Evolutionary conservation across 2,329 filamentous ascomycete genomes (phyloP).

Genomic region (Scortechinia acanthostroma): DNA sequence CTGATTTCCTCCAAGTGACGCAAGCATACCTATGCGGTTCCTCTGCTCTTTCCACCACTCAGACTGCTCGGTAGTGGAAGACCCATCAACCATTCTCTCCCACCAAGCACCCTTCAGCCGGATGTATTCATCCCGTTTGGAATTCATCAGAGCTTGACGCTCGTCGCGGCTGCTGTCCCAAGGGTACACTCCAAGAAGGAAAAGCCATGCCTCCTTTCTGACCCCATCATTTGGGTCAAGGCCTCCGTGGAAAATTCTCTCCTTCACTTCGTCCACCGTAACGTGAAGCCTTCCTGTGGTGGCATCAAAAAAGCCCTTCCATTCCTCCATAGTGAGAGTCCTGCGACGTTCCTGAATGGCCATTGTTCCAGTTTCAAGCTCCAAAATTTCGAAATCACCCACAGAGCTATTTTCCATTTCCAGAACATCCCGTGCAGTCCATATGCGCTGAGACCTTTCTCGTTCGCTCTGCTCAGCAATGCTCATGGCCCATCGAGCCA

Average conservation of each 20-base stretch:
- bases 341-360: conserved; percentile 72
- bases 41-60: conserved; percentile 98
- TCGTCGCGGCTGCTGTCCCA: conserved; percentile 90
- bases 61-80: conserved; percentile 71
- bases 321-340: conserved; percentile 74
- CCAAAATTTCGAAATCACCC: conserved; percentile 89
- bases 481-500: conserved; percentile 96
- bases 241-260: conserved; percentile 92
- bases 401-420: conserved; percentile 92
- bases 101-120: conserved; percentile 92
- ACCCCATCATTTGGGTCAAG: conserved; percentile 83
- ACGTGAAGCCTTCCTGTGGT: conserved; percentile 68
- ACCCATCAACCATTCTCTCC: conserved; percentile 81
- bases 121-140: conserved; percentile 85
- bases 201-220: conserved; percentile 93
- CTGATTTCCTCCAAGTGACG: conserved; percentile 3
- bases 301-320: conserved; percentile 82
- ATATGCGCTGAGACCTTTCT: conserved; percentile 79
- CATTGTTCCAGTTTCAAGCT: conserved; percentile 67
- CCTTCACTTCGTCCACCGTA: conserved; percentile 88
- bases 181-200: conserved; percentile 81
- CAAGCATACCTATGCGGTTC: conserved; percentile 74
- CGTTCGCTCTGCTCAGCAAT: conserved; percentile 94
- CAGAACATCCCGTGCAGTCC: conserved; percentile 85
- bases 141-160: conserved; percentile 74